Evolutionary conservation across 2,329 filamentous ascomycete species (phyloP).

Genomic region (Exophiala sp.): DNA sequence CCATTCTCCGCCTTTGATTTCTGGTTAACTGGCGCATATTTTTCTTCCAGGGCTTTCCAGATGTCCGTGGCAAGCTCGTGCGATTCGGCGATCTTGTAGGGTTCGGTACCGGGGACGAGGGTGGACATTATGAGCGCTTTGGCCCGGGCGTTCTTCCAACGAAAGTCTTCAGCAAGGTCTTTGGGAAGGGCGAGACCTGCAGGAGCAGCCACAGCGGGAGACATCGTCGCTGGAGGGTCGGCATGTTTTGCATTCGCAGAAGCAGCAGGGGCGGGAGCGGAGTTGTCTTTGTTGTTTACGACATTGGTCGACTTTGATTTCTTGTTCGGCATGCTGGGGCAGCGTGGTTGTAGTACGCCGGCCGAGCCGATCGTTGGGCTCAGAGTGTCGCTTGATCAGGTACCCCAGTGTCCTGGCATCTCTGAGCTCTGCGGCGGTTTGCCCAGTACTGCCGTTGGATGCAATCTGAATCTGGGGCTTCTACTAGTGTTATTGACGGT

Average conservation of each 20-base stretch:
- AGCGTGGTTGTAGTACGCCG: too few relatives aligned
- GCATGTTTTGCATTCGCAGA: neutral
- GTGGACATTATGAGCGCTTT: slow-evolving; percentile 27
- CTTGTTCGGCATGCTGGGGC: slow-evolving; percentile 18
- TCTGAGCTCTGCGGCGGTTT: neutral
- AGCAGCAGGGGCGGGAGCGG: neutral
- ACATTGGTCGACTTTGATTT: slow-evolving; percentile 14
- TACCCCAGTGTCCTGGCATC: slow-evolving; percentile 11
- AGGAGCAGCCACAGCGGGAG: too few relatives aligned
- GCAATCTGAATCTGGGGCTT: too few relatives aligned
- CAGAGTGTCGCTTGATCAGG: neutral
- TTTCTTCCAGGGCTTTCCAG: slow-evolving; percentile 22
- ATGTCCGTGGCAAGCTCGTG: slow-evolving; percentile 22
- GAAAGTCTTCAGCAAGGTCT: slow-evolving; percentile 9
- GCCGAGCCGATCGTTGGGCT: too few relatives aligned
- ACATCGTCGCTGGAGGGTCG: too few relatives aligned
- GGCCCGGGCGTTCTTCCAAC: slow-evolving; percentile 18
- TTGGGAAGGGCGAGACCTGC: too few relatives aligned
- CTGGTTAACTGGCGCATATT: slow-evolving; percentile 17
- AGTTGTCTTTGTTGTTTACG: neutral
- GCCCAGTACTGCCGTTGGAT: too few relatives aligned
- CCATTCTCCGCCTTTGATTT: neutral
- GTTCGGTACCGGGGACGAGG: slow-evolving; percentile 22
- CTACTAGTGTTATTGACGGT: too few relatives aligned
- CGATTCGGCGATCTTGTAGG: slow-evolving; percentile 25